These are phyloP conservation scores for Pontederia paniculata DNA, from an alignment of 176 grass and related monocot genomes.

Conservation along the genomic window DNA sequence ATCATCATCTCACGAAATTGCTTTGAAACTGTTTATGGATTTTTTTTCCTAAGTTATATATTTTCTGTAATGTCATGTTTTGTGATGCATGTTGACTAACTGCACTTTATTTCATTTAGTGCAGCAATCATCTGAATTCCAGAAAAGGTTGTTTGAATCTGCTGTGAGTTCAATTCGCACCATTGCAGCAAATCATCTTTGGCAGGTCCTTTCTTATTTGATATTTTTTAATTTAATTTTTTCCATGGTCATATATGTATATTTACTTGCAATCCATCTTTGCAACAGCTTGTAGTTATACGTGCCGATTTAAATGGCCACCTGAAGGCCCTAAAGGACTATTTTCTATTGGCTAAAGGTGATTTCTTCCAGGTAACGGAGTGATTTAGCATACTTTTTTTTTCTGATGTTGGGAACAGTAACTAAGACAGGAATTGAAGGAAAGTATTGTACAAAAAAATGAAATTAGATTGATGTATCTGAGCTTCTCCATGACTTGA, in stretches of 20 bases:
- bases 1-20: constrained; percentile 18
- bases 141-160: constrained; percentile 88
- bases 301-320: constrained; percentile 93
- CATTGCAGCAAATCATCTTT: constrained; percentile 93
- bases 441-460: no score
- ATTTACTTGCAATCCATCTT: constrained; percentile 23
- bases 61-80: constrained; percentile 1
- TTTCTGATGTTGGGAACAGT: background rate
- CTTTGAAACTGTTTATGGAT: background rate
- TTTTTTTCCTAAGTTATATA: background rate
- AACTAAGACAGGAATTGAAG: no score
- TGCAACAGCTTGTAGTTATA: constrained; percentile 88
- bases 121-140: constrained; percentile 92
- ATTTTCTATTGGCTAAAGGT: constrained; percentile 99
- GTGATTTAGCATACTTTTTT: background rate
- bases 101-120: constrained; percentile 23
- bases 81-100: constrained; percentile 1
- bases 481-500: background rate
- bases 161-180: constrained; percentile 81
- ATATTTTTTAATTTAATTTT: constrained; percentile 14
- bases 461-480: no score
- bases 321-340: constrained; percentile 94
- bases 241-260: constrained; percentile 15
- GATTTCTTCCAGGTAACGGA: constrained; percentile 89
- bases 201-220: constrained; percentile 44